These are phyloP conservation scores for Aspergillus arachidicola DNA, from an alignment of 2,329 filamentous ascomycete genomes.

Conservation along the genomic window DNA sequence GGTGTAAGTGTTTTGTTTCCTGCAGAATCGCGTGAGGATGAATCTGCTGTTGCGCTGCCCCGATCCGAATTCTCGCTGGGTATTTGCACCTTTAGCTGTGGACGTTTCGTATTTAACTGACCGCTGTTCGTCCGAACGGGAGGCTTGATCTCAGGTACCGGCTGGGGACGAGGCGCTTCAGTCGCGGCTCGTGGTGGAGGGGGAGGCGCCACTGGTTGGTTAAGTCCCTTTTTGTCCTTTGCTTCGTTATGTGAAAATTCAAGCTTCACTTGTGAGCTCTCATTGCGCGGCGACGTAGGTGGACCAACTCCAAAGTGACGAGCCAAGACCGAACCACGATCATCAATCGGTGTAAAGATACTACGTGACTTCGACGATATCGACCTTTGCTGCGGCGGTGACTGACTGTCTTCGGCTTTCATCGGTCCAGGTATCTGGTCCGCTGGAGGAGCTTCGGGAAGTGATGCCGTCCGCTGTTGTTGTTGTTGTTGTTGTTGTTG, in stretches of 20 bases:
- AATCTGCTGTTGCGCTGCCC: constrained; percentile 72
- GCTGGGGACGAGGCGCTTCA: constrained; percentile 51
- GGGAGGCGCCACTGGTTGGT: constrained; percentile 57
- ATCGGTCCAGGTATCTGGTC: constrained; percentile 51
- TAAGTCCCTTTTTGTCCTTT: constrained; percentile 64
- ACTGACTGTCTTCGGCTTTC: constrained; percentile 45
- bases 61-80: constrained; percentile 84
- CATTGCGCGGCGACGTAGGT: constrained; percentile 51
- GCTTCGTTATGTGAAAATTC: constrained; percentile 46
- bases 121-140: constrained; percentile 79
- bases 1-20: constrained; percentile 63
- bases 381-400: constrained; percentile 64
- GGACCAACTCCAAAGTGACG: constrained; percentile 74
- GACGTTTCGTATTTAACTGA: constrained; percentile 68
- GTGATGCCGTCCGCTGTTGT: constrained; percentile 57
- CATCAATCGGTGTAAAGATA: constrained; percentile 97
- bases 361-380: constrained; percentile 73
- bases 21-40: constrained; percentile 63
- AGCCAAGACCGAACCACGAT: constrained; percentile 82
- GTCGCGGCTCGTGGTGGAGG: constrained; percentile 53
- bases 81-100: constrained; percentile 89
- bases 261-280: constrained; percentile 40
- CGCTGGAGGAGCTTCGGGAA: constrained; percentile 58
- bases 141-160: constrained; percentile 69
- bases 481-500: constrained; percentile 46